Percentiles rank a stretch among this genome's conserved stretches.
These are phyloP conservation scores for Tricholoma matsutake DNA, from an alignment of 768 basidiomycete species.

Conservation along the genomic window DNA sequence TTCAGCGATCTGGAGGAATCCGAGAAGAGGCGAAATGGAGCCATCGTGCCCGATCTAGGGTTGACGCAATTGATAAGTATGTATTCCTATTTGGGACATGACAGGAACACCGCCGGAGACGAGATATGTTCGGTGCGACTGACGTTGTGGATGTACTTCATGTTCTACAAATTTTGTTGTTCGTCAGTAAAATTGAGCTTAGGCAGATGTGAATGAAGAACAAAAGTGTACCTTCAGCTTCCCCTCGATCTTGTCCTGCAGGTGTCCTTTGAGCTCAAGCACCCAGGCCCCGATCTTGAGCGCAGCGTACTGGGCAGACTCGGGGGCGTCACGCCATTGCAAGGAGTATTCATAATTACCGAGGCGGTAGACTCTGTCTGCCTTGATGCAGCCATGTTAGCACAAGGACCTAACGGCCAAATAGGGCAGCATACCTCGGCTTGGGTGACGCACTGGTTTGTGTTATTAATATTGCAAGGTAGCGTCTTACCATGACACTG, in stretches of 20 bases:
- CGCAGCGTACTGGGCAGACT: constrained; percentile 40
- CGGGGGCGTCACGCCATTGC: constrained; percentile 43
- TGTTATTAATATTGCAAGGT: constrained; percentile 44
- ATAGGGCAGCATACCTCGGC: constrained; percentile 31
- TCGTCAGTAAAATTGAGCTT: not conserved
- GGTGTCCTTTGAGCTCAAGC: constrained; percentile 40
- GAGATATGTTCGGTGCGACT: constrained; percentile 1
- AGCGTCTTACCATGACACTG: constrained; percentile 45
- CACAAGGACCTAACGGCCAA: not conserved
- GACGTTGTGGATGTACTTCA: constrained; percentile 45
- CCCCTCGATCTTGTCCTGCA: constrained; percentile 36
- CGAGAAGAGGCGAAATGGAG: constrained; percentile 46
- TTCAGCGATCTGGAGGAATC: constrained; percentile 44
- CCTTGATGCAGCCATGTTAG: constrained; percentile 25
- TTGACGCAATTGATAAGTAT: not conserved
- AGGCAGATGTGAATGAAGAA: not conserved
- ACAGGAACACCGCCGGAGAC: too few species aligned
- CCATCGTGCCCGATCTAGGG: constrained; percentile 46
- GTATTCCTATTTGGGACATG: too few species aligned
- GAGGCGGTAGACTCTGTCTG: constrained; percentile 49
- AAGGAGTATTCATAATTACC: constrained; percentile 64
- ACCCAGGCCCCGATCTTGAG: constrained; percentile 47
- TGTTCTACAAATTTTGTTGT: constrained; percentile 10
- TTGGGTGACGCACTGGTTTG: constrained; percentile 40
- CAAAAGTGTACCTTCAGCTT: constrained; percentile 27